Evolutionary conservation across 768 basidiomycete genomes (phyloP).

Genomic region (Cystobasidium onofrii): DNA sequence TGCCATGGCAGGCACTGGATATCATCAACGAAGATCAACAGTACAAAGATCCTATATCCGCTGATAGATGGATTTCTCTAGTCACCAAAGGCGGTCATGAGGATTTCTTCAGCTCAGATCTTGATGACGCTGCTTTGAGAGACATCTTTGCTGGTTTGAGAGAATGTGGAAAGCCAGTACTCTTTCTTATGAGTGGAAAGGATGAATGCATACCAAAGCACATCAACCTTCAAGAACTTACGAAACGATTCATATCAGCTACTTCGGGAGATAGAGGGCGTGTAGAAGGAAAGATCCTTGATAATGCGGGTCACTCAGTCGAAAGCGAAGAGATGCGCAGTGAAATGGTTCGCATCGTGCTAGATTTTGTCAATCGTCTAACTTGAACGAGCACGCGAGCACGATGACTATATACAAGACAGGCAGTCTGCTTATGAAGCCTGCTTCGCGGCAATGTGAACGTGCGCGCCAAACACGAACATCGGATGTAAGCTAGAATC

Average conservation of each 20-base stretch:
- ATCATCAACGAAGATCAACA: background rate
- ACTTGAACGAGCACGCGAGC: too few relatives aligned
- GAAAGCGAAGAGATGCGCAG: background rate
- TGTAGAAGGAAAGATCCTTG: background rate
- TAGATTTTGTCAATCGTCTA: background rate
- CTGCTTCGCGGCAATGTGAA: too few relatives aligned
- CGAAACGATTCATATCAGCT: background rate
- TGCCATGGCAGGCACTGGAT: background rate
- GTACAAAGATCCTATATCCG: constrained; percentile 13
- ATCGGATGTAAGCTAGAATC: too few relatives aligned
- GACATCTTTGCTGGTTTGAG: background rate
- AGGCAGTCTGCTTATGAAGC: too few relatives aligned
- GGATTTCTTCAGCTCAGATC: constrained; percentile 26
- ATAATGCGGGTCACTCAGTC: background rate
- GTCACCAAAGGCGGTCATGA: constrained; percentile 9
- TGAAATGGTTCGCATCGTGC: background rate
- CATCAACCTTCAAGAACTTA: background rate
- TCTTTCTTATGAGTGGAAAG: constrained; percentile 3
- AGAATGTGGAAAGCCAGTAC: background rate
- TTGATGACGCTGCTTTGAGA: background rate
- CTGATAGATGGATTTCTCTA: constrained; percentile 6
- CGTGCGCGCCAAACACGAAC: too few relatives aligned
- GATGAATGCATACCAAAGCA: background rate
- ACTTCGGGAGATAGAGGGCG: background rate
- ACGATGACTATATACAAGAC: too few relatives aligned